Evolutionary conservation across 306 rosid genomes (phyloP).

Genomic region (Corylus americana): DNA sequence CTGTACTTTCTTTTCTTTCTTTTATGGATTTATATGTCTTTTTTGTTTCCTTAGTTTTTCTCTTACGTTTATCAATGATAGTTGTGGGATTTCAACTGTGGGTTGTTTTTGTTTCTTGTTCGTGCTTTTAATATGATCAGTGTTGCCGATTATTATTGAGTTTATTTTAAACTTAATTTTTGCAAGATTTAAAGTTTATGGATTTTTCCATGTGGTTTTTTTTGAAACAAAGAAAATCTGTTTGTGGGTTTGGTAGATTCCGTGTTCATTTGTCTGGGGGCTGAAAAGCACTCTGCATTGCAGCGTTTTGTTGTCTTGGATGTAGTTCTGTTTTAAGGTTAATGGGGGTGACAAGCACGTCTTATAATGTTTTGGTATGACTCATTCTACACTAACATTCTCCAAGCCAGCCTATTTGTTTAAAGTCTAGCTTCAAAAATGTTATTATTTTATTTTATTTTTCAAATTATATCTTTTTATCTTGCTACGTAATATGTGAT

Average conservation of each 20-base stretch:
- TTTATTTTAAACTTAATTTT: neutral
- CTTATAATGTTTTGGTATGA: neutral
- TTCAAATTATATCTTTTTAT: neutral
- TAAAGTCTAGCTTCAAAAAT: neutral
- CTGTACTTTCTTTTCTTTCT: constrained; percentile 36
- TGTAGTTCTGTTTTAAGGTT: neutral
- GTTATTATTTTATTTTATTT: neutral
- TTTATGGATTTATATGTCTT: neutral
- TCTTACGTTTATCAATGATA: neutral
- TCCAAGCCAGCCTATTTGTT: neutral
- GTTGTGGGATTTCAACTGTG: neutral
- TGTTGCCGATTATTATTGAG: neutral
- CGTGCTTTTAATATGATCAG: neutral
- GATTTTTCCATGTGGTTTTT: neutral
- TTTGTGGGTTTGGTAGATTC: neutral
- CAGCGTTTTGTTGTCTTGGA: neutral
- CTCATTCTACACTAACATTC: neutral
- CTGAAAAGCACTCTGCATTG: constrained; percentile 16
- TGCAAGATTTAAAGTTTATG: constrained; percentile 3
- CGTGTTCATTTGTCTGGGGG: neutral
- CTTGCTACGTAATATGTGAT: neutral
- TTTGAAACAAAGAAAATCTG: neutral
- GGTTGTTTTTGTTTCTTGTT: neutral
- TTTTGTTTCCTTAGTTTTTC: neutral
- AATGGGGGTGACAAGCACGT: neutral